Evolutionary conservation across 371 early-diverging fungal species (phyloP).

Genomic region (Apophysomyces trapeziformis): DNA sequence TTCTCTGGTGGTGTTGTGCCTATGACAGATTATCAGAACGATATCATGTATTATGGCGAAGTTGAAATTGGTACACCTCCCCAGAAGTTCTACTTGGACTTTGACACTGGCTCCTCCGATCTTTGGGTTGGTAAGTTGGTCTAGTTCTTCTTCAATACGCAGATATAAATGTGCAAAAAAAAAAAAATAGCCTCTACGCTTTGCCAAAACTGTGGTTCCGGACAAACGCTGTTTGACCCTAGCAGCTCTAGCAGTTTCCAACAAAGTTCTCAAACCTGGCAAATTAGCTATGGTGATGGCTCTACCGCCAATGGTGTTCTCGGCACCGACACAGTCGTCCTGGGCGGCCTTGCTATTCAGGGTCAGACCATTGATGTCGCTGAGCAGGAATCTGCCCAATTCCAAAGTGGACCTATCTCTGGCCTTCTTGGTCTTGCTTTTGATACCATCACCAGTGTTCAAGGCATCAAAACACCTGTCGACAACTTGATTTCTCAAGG

Average conservation of each 20-base stretch:
- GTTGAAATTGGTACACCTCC: conserved; percentile 70
- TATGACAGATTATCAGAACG: conserved; percentile 27
- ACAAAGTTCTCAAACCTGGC: conserved; percentile 36
- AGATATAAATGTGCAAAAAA: not conserved
- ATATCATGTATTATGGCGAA: conserved; percentile 58
- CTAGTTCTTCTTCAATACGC: not conserved
- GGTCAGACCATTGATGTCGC: conserved; percentile 46
- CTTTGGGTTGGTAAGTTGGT: conserved; percentile 54
- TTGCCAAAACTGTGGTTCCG: conserved; percentile 15
- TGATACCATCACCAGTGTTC: conserved; percentile 38
- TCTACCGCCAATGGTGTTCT: conserved; percentile 38
- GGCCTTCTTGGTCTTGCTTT: conserved; percentile 51
- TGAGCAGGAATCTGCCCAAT: conserved; percentile 31
- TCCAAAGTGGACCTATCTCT: conserved; percentile 41
- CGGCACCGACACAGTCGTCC: conserved; percentile 39
- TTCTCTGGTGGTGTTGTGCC: conserved; percentile 16
- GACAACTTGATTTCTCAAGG: conserved; percentile 49
- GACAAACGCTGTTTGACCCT: conserved; percentile 21
- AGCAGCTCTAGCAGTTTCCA: conserved; percentile 26
- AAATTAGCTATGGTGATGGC: conserved; percentile 49
- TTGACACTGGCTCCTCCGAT: conserved; percentile 76
- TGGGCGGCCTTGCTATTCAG: conserved; percentile 45
- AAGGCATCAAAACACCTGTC: conserved; percentile 41
- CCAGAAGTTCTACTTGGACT: conserved; percentile 64
- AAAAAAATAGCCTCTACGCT: conserved; percentile 17